These are phyloP conservation scores for Angophora floribunda DNA, from an alignment of 345 rosid species.

Conservation along the genomic window DNA sequence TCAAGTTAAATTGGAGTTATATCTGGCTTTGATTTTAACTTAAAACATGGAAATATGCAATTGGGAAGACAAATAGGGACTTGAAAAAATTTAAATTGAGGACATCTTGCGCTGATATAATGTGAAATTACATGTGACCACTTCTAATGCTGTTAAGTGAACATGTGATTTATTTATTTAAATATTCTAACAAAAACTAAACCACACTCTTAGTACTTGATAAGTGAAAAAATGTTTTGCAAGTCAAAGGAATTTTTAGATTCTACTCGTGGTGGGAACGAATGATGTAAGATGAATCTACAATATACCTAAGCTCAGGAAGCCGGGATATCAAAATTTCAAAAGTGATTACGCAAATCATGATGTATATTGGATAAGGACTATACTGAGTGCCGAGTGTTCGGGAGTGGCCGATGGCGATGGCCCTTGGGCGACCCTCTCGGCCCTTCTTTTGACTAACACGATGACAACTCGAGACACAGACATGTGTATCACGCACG, in stretches of 20 bases:
- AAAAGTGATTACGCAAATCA: neutral
- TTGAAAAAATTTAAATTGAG: too few species aligned
- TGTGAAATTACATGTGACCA: too few species aligned
- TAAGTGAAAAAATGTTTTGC: neutral
- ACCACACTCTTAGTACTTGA: rapidly evolving
- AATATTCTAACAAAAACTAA: too few species aligned
- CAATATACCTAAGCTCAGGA: rapidly evolving
- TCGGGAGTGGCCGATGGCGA: rapidly evolving
- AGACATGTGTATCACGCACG: neutral
- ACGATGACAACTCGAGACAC: rapidly evolving
- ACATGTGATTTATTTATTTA: too few species aligned
- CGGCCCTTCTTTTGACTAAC: neutral
- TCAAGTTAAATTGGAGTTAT: too few species aligned
- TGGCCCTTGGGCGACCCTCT: neutral
- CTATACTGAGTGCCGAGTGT: neutral
- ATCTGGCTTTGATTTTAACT: too few species aligned
- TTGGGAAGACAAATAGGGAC: too few species aligned
- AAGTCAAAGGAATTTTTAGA: too few species aligned
- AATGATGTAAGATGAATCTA: neutral
- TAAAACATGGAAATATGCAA: too few species aligned
- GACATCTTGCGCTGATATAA: too few species aligned
- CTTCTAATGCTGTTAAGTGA: too few species aligned
- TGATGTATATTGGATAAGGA: neutral
- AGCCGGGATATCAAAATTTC: rapidly evolving
- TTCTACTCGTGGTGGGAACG: rapidly evolving